These are phyloP conservation scores for Poronia punctata DNA, from an alignment of 495 filamentous ascomycete genomes.

Conservation along the genomic window DNA sequence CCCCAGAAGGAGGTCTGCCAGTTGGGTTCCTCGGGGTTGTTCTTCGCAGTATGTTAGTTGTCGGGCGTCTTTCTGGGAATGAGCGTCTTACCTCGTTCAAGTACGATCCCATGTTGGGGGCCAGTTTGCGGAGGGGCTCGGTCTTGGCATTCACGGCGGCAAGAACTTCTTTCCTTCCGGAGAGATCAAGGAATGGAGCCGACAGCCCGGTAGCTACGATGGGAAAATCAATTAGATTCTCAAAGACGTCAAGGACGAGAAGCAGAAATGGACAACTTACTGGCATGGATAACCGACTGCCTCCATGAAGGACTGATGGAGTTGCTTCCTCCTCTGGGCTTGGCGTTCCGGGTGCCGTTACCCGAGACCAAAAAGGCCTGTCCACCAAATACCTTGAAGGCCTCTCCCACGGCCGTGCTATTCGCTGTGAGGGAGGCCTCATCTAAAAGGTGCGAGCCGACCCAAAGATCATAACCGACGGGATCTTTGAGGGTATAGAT, in stretches of 20 bases:
- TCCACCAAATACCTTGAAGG: slow-evolving; percentile 10
- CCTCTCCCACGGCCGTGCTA: slow-evolving; percentile 16
- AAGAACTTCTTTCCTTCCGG: slow-evolving; percentile 31
- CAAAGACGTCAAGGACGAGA: neutral
- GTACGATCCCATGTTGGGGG: slow-evolving; percentile 32
- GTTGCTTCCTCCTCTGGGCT: slow-evolving; percentile 34
- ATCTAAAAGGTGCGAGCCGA: slow-evolving; percentile 37
- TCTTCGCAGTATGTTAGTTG: slow-evolving; percentile 35
- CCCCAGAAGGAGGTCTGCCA: slow-evolving; percentile 48
- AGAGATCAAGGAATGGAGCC: slow-evolving; percentile 31
- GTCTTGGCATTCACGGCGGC: slow-evolving; percentile 36
- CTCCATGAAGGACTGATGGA: slow-evolving; percentile 53
- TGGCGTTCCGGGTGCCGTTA: slow-evolving; percentile 27
- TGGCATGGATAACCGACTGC: slow-evolving; percentile 37
- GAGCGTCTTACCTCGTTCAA: slow-evolving; percentile 31
- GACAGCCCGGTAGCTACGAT: slow-evolving; percentile 24
- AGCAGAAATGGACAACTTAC: slow-evolving; percentile 7
- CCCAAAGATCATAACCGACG: slow-evolving; percentile 32
- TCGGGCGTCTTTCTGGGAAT: slow-evolving; percentile 2
- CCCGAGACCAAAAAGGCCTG: slow-evolving; percentile 27
- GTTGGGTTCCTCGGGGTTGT: slow-evolving; percentile 38
- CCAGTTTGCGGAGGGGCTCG: slow-evolving; percentile 30
- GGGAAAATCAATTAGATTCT: neutral
- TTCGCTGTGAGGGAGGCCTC: slow-evolving; percentile 10
- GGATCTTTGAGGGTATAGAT: slow-evolving; percentile 22